Evolutionary conservation across 2,329 filamentous ascomycete genomes (phyloP).

Genomic region (Epicoccum nigrum): DNA sequence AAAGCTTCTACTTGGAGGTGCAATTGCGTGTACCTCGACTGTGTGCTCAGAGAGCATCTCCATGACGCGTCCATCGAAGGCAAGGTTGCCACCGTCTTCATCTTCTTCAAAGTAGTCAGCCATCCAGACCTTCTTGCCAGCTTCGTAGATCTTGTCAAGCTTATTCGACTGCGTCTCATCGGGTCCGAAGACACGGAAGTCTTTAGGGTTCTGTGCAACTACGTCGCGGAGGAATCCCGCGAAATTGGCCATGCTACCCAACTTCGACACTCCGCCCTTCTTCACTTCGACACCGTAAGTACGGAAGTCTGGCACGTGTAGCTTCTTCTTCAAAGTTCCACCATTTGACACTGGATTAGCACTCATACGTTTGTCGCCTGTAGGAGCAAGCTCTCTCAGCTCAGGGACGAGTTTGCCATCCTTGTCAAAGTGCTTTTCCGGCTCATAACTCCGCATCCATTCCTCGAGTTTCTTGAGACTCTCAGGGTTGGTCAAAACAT

Average conservation of each 20-base stretch:
- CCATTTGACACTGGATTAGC: slow-evolving; percentile 79
- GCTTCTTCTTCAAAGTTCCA: slow-evolving; percentile 68
- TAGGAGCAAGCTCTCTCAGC: slow-evolving; percentile 68
- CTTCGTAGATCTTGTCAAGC: slow-evolving; percentile 72
- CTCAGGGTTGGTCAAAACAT: slow-evolving; percentile 67
- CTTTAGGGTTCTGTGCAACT: slow-evolving; percentile 66
- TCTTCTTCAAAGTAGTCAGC: slow-evolving; percentile 80
- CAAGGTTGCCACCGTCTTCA: slow-evolving; percentile 73
- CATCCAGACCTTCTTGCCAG: slow-evolving; percentile 80
- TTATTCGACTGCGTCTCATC: slow-evolving; percentile 87
- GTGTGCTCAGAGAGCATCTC: slow-evolving; percentile 86
- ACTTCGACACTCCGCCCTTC: slow-evolving; percentile 62
- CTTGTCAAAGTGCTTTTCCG: slow-evolving; percentile 71
- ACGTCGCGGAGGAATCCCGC: slow-evolving; percentile 71
- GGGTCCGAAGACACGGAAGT: slow-evolving; percentile 78
- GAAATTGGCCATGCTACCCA: slow-evolving; percentile 73
- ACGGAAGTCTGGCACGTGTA: slow-evolving; percentile 73
- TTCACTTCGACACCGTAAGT: slow-evolving; percentile 69
- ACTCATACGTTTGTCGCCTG: slow-evolving; percentile 72
- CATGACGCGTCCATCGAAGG: slow-evolving; percentile 74
- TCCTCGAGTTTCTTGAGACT: slow-evolving; percentile 72
- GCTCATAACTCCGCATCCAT: slow-evolving; percentile 80
- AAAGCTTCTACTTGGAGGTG: not conserved
- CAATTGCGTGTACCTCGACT: slow-evolving; percentile 59
- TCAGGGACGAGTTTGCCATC: slow-evolving; percentile 68